These are phyloP conservation scores for Tricholoma hemisulphureum DNA, from an alignment of 768 basidiomycete species.

Conservation along the genomic window DNA sequence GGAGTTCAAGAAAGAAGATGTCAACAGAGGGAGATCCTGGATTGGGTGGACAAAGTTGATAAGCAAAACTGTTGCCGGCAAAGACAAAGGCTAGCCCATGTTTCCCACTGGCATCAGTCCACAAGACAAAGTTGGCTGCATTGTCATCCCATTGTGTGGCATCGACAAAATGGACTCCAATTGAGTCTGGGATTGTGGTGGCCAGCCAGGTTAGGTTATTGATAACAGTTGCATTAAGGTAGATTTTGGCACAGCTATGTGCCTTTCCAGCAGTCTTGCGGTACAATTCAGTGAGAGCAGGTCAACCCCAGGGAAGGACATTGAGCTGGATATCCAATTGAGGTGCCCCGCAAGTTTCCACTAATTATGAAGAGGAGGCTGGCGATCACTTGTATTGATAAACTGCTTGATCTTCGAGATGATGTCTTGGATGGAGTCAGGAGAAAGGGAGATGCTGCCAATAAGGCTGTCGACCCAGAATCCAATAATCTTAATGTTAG, in stretches of 20 bases:
- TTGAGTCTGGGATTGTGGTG: neutral
- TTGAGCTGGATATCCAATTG: too few relatives aligned
- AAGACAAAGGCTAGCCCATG: neutral
- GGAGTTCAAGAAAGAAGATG: slow-evolving; percentile 6
- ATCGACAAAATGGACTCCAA: neutral
- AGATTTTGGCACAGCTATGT: neutral
- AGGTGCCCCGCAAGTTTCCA: slow-evolving; percentile 1
- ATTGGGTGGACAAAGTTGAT: neutral
- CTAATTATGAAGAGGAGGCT: neutral
- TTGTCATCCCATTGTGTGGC: neutral
- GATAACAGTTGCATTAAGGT: neutral
- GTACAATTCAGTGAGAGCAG: too few relatives aligned
- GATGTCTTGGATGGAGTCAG: neutral
- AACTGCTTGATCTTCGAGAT: neutral
- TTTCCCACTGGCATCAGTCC: slow-evolving; percentile 1
- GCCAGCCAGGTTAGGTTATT: neutral
- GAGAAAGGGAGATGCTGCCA: neutral
- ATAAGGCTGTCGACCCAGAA: slow-evolving; percentile 21
- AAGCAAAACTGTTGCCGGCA: neutral
- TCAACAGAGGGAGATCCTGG: too few relatives aligned
- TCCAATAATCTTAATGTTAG: slow-evolving; percentile 29
- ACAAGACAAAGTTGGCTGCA: neutral
- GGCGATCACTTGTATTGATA: neutral
- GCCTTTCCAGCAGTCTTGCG: neutral
- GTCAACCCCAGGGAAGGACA: too few relatives aligned